phyloP scores from a whole-genome alignment of 495 filamentous ascomycete species.

The Apiosordaria backusii region DNA sequence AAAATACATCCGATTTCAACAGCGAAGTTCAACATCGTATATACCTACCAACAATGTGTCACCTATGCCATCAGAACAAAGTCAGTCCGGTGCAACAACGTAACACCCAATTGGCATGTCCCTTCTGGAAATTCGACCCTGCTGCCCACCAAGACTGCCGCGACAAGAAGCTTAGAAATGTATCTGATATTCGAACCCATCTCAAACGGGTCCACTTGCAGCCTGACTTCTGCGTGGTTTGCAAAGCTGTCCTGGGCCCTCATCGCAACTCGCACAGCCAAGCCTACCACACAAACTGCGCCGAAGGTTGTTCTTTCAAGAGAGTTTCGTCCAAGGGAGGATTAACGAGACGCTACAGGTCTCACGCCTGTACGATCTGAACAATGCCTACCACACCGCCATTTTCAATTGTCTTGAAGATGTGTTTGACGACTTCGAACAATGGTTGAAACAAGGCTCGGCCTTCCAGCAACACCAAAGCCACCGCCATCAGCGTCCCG shows the following conservation, averaged over 20 bases:
- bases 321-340: neutral
- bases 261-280: neutral
- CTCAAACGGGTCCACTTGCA: neutral
- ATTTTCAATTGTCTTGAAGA: neutral
- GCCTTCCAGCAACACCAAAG: neutral
- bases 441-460: neutral
- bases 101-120: neutral
- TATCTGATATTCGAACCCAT: neutral
- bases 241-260: neutral
- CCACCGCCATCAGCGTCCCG: neutral
- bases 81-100: neutral
- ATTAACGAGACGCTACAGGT: neutral
- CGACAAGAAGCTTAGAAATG: neutral
- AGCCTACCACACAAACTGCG: neutral
- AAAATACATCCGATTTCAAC: neutral
- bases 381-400: neutral
- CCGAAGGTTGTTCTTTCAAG: neutral
- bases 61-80: neutral
- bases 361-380: neutral
- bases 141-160: neutral
- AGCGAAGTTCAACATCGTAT: neutral
- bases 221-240: neutral
- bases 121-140: neutral
- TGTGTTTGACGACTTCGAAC: neutral
- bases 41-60: neutral